Evolutionary conservation across 768 basidiomycete species (phyloP), one percentile per base, ranked within the genome.

Genomic region (Kwoniella botswanensis): DNA sequence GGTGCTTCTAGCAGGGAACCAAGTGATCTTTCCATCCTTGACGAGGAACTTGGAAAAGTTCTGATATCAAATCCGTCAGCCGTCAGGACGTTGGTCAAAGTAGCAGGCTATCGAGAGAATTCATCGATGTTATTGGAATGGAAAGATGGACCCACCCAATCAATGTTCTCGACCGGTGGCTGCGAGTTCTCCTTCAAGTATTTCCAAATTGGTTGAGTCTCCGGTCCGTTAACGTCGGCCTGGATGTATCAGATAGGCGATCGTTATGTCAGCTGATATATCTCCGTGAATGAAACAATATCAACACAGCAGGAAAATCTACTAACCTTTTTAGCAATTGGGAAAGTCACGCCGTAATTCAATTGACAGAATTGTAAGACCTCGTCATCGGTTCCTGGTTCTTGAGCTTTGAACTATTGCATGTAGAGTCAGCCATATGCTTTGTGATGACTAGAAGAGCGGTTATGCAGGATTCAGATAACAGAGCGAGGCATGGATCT

Each of bases 321-420:
- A 41, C 75, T 50, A 57, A 74, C 79, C 79, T 83, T 82, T 70
- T 81, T 79, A 42, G 78, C 80, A 65, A 84, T 76, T 26, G 82
- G 82, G 76, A 84, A 84, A 17, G 82, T 80, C 18, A 84, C 83
- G 29, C 82, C 82, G 63, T 83, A 84, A 73, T 83, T 84, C 60
- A 77, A 58, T 63, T 82, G 77, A 68, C 81, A 81, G 74, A 82
- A 82, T 50, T 82, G 76, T 2, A 78, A 73, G 46, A 83, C 80
- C 58, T 83, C 82, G 21, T 81, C 79, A 68, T 83, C 83, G 12
- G 78, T 78, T 55, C 81, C 83, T 3, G 82, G 82, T 63, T 84
- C 83, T 74, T 84, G 83, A 6, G 73, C 81, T 63, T 80, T 79
- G 74, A 81, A 81, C 78, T 79, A 67, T 15, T 22, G 18, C 35